A percentile compares a stretch with the other conserved stretches of the same genome.
Evolutionary conservation across 768 basidiomycete genomes (phyloP).

Genomic region (Steccherinum ochraceum): DNA sequence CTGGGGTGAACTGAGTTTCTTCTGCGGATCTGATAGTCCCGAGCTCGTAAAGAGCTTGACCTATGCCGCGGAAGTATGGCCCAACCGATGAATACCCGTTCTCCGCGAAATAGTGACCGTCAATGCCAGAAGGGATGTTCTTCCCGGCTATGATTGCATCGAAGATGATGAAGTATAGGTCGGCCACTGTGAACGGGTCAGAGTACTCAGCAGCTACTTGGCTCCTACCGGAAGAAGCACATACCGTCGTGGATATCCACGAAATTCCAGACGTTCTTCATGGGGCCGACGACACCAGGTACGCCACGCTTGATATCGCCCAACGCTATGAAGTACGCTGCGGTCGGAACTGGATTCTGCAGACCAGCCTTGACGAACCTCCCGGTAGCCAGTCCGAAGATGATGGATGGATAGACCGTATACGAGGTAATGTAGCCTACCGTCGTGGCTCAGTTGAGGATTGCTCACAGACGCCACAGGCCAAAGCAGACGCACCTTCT

Average conservation of each 20-base stretch:
- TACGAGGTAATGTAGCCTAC: slow-evolving; percentile 48
- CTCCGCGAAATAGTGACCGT: slow-evolving; percentile 23
- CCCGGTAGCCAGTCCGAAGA: slow-evolving; percentile 46
- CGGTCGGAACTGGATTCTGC: slow-evolving; percentile 29
- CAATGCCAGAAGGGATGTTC: too few relatives aligned
- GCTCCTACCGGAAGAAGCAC: slow-evolving; percentile 3
- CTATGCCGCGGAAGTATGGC: slow-evolving; percentile 26
- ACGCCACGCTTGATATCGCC: slow-evolving; percentile 36
- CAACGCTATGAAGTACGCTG: slow-evolving; percentile 31
- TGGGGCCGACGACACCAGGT: slow-evolving; percentile 46
- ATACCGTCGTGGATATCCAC: slow-evolving; percentile 46
- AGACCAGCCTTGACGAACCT: slow-evolving; percentile 40
- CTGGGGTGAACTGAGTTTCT: slow-evolving; percentile 34
- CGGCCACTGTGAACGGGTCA: slow-evolving; percentile 30
- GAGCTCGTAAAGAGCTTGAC: slow-evolving; percentile 21
- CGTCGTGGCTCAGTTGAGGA: slow-evolving; percentile 48
- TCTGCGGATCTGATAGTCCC: slow-evolving; percentile 21
- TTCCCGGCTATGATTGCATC: slow-evolving; percentile 26
- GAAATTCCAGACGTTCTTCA: slow-evolving; percentile 51
- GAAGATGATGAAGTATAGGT: slow-evolving; percentile 31
- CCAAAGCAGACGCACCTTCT: too few relatives aligned
- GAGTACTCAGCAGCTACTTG: neutral
- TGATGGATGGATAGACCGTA: slow-evolving; percentile 44
- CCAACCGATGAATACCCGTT: slow-evolving; percentile 17
- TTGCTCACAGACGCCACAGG: too few relatives aligned